phyloP scores from a whole-genome alignment of 176 grass and related monocot genomes.

The Eleusine coracana region DNA sequence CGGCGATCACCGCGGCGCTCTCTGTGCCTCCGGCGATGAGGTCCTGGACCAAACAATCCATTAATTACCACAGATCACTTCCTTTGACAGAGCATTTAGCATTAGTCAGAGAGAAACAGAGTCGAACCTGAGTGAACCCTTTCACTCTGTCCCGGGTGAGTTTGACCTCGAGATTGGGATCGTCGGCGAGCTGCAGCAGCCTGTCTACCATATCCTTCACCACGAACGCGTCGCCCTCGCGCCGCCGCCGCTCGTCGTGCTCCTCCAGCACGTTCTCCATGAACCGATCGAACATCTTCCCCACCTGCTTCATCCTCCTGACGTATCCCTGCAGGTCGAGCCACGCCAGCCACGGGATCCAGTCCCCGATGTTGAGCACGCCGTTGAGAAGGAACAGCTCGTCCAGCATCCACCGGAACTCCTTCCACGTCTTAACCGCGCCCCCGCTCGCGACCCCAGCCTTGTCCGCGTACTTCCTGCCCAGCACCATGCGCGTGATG shows the following conservation, averaged over 20 bases:
- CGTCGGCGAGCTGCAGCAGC: slow-evolving; percentile 54
- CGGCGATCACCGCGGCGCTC: slow-evolving; percentile 37
- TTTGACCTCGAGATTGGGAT: slow-evolving; percentile 57
- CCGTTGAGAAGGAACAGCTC: slow-evolving; percentile 73
- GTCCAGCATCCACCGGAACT: slow-evolving; percentile 63
- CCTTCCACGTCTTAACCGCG: slow-evolving; percentile 35
- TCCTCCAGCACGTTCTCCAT: slow-evolving; percentile 64
- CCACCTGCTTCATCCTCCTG: slow-evolving; percentile 58
- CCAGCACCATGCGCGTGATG: slow-evolving; percentile 64
- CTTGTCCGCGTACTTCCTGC: slow-evolving; percentile 51
- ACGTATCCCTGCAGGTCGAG: slow-evolving; percentile 67
- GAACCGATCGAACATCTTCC: slow-evolving; percentile 55
- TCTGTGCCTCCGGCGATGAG: slow-evolving; percentile 60
- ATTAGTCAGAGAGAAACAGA: not conserved
- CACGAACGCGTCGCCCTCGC: slow-evolving; percentile 50
- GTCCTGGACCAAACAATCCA: slow-evolving; percentile 59
- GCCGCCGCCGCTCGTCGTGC: slow-evolving; percentile 49
- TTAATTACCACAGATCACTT: not conserved
- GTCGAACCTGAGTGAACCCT: slow-evolving; percentile 63
- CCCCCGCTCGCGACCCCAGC: not conserved
- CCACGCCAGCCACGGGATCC: slow-evolving; percentile 53
- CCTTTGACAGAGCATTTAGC: not conserved
- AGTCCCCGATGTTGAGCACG: slow-evolving; percentile 66
- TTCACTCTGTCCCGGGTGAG: slow-evolving; percentile 58
- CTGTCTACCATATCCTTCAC: slow-evolving; percentile 65